A percentile compares a stretch with the other conserved stretches of the same genome.
Evolutionary conservation across 75 land plant genomes (phyloP).

Genomic region (Sequoia sempervirens): DNA sequence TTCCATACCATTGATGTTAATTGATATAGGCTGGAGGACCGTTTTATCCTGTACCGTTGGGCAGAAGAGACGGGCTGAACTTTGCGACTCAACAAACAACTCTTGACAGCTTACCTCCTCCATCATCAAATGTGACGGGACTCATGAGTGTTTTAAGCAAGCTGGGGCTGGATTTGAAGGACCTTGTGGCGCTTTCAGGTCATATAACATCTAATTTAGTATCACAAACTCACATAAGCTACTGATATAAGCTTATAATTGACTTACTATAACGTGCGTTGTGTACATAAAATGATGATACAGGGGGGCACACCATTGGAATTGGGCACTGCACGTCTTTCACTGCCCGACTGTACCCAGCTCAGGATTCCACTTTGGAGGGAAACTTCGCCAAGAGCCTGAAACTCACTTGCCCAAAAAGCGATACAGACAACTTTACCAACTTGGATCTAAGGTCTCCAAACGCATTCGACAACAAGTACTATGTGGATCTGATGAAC

Average conservation of each 20-base stretch:
- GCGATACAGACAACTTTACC: neutral
- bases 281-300: neutral
- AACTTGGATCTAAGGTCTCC: slow-evolving; percentile 3
- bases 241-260: neutral
- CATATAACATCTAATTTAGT: too few species aligned
- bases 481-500: slow-evolving; percentile 1
- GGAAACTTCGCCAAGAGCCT: neutral
- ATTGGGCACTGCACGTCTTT: slow-evolving; percentile 24
- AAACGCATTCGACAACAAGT: slow-evolving; percentile 7
- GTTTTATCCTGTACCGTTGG: neutral
- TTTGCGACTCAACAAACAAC: neutral
- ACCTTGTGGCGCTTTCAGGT: neutral
- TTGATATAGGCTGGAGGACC: slow-evolving; percentile 5
- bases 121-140: neutral
- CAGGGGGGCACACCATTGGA: slow-evolving; percentile 38
- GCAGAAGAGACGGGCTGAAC: slow-evolving; percentile 2
- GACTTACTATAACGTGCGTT: neutral
- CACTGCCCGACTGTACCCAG: slow-evolving; percentile 27
- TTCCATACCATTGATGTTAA: neutral
- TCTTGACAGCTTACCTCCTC: slow-evolving; percentile 7
- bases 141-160: neutral
- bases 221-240: neutral
- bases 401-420: neutral
- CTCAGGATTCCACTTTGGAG: neutral
- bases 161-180: neutral